A percentile compares a stretch with the other conserved stretches of the same genome.
Evolutionary conservation across 331 rosid species (phyloP).

Genomic region (Prunus yedoensis): DNA sequence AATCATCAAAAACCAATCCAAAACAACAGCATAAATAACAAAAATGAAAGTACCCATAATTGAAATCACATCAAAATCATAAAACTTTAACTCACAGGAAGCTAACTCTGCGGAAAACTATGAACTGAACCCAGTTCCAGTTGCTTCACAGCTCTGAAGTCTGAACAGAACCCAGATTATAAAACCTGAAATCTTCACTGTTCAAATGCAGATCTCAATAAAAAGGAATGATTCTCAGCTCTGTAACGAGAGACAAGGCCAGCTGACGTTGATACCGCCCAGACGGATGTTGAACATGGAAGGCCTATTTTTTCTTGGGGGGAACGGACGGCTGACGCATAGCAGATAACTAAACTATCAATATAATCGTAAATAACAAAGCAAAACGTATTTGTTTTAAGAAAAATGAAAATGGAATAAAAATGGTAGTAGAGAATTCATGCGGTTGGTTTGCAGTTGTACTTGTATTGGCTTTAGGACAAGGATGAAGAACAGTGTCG

Average conservation of each 20-base stretch:
- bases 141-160: constrained; percentile 2
- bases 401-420: neutral
- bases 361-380: neutral
- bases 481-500: neutral
- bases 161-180: constrained; percentile 24
- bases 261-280: constrained; percentile 35
- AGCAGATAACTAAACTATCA: neutral
- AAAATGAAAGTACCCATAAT: constrained; percentile 25
- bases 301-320: constrained; percentile 6
- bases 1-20: constrained; percentile 15
- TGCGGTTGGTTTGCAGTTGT: neutral
- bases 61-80: neutral
- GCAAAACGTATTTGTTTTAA: neutral
- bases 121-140: neutral
- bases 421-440: neutral
- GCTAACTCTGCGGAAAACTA: constrained; percentile 1
- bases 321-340: constrained; percentile 18
- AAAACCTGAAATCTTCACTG: constrained; percentile 14
- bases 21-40: constrained; percentile 10
- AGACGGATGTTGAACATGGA: constrained; percentile 31
- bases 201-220: constrained; percentile 41
- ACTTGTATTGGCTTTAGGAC: neutral
- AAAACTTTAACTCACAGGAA: constrained; percentile 22
- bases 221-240: constrained; percentile 9
- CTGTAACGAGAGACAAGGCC: constrained; percentile 36